These are phyloP conservation scores for Desmodesmus armatus DNA, from an alignment of 139 green algal genomes.

Conservation along the genomic window DNA sequence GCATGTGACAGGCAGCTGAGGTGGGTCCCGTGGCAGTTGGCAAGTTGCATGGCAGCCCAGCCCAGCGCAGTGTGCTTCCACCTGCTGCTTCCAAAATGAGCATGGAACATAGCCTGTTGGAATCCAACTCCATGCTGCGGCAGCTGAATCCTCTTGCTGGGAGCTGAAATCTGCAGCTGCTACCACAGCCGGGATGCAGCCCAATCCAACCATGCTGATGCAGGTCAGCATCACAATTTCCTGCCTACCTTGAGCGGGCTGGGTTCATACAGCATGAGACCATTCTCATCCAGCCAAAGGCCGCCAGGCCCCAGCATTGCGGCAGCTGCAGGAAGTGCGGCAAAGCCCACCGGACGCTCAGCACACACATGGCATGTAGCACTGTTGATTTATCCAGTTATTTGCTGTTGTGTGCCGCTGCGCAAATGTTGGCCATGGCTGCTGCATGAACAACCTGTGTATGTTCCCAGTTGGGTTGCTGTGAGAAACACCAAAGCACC, in stretches of 20 bases:
- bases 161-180: neutral
- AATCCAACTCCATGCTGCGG: neutral
- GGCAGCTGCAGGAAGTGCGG: slow-evolving; percentile 13
- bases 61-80: too few relatives aligned
- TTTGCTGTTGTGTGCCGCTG: too few relatives aligned
- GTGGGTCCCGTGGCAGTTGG: too few relatives aligned
- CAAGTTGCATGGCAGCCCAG: too few relatives aligned
- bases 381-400: too few relatives aligned
- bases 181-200: neutral
- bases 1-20: neutral
- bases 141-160: too few relatives aligned
- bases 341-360: neutral
- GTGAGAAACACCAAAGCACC: too few relatives aligned
- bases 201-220: neutral
- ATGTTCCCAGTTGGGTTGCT: too few relatives aligned
- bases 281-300: slow-evolving; percentile 61
- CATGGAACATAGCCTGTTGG: neutral
- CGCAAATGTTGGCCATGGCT: too few relatives aligned
- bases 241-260: slow-evolving; percentile 53
- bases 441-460: too few relatives aligned
- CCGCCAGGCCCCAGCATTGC: neutral
- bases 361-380: neutral
- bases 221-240: too few relatives aligned
- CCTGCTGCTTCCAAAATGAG: neutral
- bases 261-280: slow-evolving; percentile 57